Percentiles rank a stretch among this genome's conserved stretches.
These are phyloP conservation scores for Zelopaecilomyces penicillatus DNA, from an alignment of 2,329 filamentous ascomycete genomes.

Conservation along the genomic window DNA sequence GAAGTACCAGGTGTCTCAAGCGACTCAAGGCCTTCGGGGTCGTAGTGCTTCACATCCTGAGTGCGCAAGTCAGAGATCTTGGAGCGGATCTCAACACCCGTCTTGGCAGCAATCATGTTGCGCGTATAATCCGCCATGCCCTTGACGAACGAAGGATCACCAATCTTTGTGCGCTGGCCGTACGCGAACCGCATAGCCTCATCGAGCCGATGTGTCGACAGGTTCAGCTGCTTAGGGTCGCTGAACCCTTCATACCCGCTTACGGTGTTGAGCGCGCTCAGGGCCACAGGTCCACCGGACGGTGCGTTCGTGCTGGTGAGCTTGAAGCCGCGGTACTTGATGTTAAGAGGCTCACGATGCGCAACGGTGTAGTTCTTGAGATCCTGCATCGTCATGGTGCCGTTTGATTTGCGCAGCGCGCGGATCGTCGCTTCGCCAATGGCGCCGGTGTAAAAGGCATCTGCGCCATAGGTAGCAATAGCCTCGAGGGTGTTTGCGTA, in stretches of 20 bases:
- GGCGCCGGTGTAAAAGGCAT: constrained; percentile 61
- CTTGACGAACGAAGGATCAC: constrained; percentile 64
- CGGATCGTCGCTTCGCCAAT: constrained; percentile 63
- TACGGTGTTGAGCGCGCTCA: constrained; percentile 67
- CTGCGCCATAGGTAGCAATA: constrained; percentile 56
- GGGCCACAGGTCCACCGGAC: constrained; percentile 61
- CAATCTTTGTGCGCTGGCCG: constrained; percentile 62
- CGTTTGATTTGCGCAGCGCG: constrained; percentile 53
- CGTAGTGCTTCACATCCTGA: constrained; percentile 32
- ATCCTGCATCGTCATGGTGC: constrained; percentile 70
- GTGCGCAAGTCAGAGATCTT: constrained; percentile 35
- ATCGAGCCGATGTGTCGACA: constrained; percentile 71
- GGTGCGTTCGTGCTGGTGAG: constrained; percentile 62
- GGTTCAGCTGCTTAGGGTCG: constrained; percentile 38
- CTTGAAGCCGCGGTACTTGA: constrained; percentile 62
- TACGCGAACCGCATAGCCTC: constrained; percentile 81
- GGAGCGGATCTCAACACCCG: constrained; percentile 43
- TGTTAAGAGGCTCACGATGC: constrained; percentile 50
- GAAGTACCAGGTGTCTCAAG: constrained; percentile 58
- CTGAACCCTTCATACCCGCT: constrained; percentile 62
- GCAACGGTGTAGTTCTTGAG: constrained; percentile 63
- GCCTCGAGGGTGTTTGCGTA: constrained; percentile 66
- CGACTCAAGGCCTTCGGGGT: constrained; percentile 38
- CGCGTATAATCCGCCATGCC: constrained; percentile 54
- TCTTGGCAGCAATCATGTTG: constrained; percentile 52